These are phyloP conservation scores for Curvularia hawaiiensis DNA, from an alignment of 2,329 filamentous ascomycete species.

Conservation along the genomic window DNA sequence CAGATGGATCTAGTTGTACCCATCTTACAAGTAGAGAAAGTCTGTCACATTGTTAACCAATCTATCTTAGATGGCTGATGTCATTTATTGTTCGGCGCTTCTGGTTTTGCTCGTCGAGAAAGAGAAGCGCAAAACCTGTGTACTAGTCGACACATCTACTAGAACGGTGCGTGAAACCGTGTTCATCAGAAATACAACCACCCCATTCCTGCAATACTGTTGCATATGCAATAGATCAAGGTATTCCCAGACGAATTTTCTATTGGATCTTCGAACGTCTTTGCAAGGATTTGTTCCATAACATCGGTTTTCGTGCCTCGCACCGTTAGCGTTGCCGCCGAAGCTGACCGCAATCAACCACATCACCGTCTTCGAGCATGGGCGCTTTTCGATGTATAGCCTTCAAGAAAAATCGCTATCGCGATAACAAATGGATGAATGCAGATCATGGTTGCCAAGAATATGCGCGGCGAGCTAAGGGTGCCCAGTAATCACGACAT, in stretches of 20 bases:
- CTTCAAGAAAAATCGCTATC: background rate
- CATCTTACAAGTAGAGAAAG: too few relatives aligned
- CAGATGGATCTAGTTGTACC: too few relatives aligned
- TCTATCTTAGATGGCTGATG: background rate
- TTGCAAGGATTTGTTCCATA: too few relatives aligned
- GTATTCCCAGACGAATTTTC: background rate
- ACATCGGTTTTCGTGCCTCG: background rate
- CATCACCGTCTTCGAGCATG: background rate
- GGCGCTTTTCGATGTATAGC: background rate
- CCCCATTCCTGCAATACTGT: background rate
- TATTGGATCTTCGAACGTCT: background rate
- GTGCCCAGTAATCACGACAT: slow-evolving; percentile 37
- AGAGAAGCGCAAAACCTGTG: background rate
- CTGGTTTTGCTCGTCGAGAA: background rate
- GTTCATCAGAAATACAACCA: background rate
- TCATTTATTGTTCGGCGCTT: background rate
- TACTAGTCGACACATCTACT: background rate
- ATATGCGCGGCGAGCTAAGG: slow-evolving; percentile 20
- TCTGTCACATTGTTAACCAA: too few relatives aligned
- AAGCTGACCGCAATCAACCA: background rate
- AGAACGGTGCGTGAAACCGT: background rate
- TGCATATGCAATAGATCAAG: background rate
- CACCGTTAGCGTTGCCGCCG: background rate
- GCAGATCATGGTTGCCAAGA: slow-evolving; percentile 11
- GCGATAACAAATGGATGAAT: background rate